phyloP scores from a whole-genome alignment of 306 rosid genomes.

The Mimosa bimucronata region DNA sequence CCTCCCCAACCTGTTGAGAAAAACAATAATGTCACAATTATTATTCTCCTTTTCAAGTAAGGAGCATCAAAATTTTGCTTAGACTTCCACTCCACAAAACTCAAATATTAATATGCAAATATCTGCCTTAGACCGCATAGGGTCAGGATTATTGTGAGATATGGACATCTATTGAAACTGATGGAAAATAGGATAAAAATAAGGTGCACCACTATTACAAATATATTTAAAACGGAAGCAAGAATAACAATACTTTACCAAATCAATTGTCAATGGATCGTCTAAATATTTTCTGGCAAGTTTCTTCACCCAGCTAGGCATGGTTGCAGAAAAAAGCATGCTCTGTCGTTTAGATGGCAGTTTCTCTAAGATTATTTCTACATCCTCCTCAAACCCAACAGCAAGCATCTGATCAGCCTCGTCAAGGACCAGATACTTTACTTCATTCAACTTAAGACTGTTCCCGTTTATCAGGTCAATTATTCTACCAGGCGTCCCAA shows the following conservation, averaged over 20 bases:
- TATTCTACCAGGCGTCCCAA: constrained; percentile 96
- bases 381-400: constrained; percentile 99
- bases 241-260: constrained; percentile 57
- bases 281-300: constrained; percentile 81
- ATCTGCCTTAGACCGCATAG: not conserved
- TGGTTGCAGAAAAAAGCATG: constrained; percentile 98
- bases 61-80: constrained; percentile 24
- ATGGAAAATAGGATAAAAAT: not conserved
- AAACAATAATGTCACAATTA: constrained; percentile 16
- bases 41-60: constrained; percentile 9
- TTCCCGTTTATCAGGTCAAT: constrained; percentile 89
- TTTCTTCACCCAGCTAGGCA: constrained; percentile 95
- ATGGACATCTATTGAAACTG: not conserved
- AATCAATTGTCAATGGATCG: constrained; percentile 90
- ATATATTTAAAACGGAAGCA: not conserved
- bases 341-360: constrained; percentile 84
- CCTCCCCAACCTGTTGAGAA: constrained; percentile 81
- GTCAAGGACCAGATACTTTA: constrained; percentile 85
- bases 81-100: constrained; percentile 20
- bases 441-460: constrained; percentile 82
- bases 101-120: not conserved
- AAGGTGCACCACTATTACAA: not conserved
- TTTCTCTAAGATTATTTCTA: constrained; percentile 76
- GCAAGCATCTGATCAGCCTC: constrained; percentile 99
- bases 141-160: not conserved